Base-by-base conservation (phyloP, 139 green algal species). In the Chlorokybus atmophyticus region DNA sequence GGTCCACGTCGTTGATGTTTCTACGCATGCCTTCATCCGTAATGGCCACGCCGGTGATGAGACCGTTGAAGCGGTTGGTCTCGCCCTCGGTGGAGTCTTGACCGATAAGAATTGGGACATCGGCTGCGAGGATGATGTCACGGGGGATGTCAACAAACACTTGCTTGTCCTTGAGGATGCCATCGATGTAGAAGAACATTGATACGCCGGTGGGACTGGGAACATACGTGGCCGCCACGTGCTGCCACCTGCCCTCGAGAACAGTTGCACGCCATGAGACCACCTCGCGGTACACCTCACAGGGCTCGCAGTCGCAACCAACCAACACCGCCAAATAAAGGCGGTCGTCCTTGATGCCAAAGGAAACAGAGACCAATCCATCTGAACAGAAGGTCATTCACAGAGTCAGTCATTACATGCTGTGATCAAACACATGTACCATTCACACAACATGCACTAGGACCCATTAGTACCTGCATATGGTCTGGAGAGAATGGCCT, bases 121-220 rank as follows among this genome's bases (percentile, higher is more conserved):
- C 35, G 10, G 35, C 10, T 10, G 10, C 35, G 35, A 44, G 35
- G 35, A 44, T 44, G 10, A 14, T 10, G 14, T 10, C 35, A 44
- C 10, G 35, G 10, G 35, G 10, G 35, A 14, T 14, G 35, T 14
- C 35, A 10, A 21, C 35, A 14, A 44, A 44, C 35, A 44, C 35
- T 14, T 44, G 35, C 14, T 14, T 10, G 10, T 44, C 35, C 44
- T 30, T 21, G 14, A 53, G 44, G 27, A 68, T 28, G 19, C 60
- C 60, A 26, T 68, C 60, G 3, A 68, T 39, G 55, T 55, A 68
- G 7, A 68, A 47, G 24, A 40, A 26, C 51, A 68, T 21, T 7
- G 30, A 29, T 21, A 44, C 40, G 4, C 60, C 60, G 40, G 40
- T 38, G n/a, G n/a, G n/a, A n/a, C n/a, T n/a, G n/a, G n/a, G n/a